Conservation (phyloP, 495 filamentous ascomycete species). For the Penicillium arizonense region DNA sequence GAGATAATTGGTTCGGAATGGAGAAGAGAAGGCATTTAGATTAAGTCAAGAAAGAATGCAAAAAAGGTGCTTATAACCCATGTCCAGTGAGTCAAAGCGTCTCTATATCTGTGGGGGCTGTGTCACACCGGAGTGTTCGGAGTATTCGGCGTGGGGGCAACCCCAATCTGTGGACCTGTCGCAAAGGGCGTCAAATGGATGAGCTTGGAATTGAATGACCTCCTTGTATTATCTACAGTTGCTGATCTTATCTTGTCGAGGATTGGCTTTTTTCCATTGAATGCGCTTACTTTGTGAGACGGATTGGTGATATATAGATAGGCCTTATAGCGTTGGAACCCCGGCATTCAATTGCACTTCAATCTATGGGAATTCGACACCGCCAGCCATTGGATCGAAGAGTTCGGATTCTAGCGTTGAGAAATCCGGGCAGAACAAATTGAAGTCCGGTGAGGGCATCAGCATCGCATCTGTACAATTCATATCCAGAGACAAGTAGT, state of each 20-base stretch:
- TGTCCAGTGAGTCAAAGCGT: constrained; percentile 1
- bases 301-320: no score
- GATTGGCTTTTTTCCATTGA: no score
- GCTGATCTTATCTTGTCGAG: no score
- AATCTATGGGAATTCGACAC: no score
- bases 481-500: neutral
- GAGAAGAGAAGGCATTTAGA: neutral
- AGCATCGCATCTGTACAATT: neutral
- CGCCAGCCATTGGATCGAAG: neutral
- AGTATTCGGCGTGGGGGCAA: constrained; percentile 7
- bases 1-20: neutral
- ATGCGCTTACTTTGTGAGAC: no score
- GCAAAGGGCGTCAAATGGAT: no score
- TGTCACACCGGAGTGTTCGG: constrained; percentile 8
- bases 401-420: constrained; percentile 2
- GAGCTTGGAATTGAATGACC: no score
- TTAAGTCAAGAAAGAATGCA: neutral
- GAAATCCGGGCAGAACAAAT: constrained; percentile 4
- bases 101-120: constrained; percentile 1
- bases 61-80: neutral
- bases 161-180: neutral
- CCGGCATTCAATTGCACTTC: no score
- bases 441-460: constrained; percentile 3
- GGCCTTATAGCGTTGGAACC: no score
- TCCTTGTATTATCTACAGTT: no score